These are phyloP conservation scores for Hericium alpestre DNA, from an alignment of 768 basidiomycete species.

Conservation along the genomic window DNA sequence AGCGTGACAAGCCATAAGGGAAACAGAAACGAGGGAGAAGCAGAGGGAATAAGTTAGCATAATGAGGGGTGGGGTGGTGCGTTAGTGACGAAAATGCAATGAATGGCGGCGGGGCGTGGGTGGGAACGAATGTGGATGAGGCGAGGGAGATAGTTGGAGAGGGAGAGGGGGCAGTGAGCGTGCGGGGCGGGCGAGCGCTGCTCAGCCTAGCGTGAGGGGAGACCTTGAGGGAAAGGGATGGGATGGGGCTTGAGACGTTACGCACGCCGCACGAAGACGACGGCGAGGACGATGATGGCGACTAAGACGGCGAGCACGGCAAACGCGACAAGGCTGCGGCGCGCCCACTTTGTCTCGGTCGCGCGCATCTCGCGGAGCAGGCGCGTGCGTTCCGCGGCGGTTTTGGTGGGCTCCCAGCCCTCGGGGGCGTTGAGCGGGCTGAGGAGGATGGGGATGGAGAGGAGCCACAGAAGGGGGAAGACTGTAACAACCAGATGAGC, in stretches of 20 bases:
- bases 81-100: background rate
- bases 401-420: conserved; percentile 26
- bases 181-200: background rate
- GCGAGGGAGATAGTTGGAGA: background rate
- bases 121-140: background rate
- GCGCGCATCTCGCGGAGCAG: conserved; percentile 23
- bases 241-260: background rate
- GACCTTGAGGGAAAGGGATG: background rate
- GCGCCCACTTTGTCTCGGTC: conserved; percentile 33
- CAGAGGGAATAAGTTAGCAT: background rate
- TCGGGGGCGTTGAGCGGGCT: conserved; percentile 30
- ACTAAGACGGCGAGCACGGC: conserved; percentile 12
- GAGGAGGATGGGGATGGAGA: conserved; percentile 29
- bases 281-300: conserved; percentile 9
- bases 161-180: background rate
- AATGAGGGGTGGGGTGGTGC: background rate
- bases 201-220: background rate
- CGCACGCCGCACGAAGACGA: conserved; percentile 9
- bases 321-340: conserved; percentile 24
- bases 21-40: background rate
- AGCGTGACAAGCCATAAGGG: background rate
- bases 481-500: conserved; percentile 19
- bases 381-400: conserved; percentile 23
- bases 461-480: conserved; percentile 40
- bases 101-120: background rate